Base-by-base conservation (phyloP, 2,329 filamentous ascomycete species). In the Coniochaeta sp. region DNA sequence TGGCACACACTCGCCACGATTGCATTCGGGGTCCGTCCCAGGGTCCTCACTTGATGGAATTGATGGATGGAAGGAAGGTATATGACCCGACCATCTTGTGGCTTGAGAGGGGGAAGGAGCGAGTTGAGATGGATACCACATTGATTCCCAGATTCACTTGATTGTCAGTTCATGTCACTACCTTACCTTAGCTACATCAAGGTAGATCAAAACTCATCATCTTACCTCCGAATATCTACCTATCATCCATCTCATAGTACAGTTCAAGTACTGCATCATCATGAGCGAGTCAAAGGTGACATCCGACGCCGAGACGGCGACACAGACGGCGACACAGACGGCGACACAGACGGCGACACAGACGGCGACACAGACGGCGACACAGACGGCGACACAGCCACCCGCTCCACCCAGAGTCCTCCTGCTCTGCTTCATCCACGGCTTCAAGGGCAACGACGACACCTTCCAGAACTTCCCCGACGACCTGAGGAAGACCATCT, bases 351-450 rank as follows among this genome's bases (percentile, higher is more conserved):
- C n/a, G n/a, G n/a, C n/a, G n/a, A n/a, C n/a, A n/a, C n/a, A n/a
- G n/a, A n/a, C n/a, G n/a, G n/a, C n/a, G n/a, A n/a, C n/a, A n/a
- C n/a, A n/a, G n/a, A n/a, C n/a, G n/a, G n/a, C n/a, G n/a, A n/a
- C n/a, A n/a, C n/a, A n/a, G n/a, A n/a, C n/a, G n/a, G n/a, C n/a
- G n/a, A n/a, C n/a, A n/a, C n/a, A n/a, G n/a, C n/a, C n/a, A n/a
- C n/a, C n/a, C n/a, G 8, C 2, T 30, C 47, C 26, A 30, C 22
- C 14, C 57, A 77, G 78, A 58, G 89, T 87, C 24, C 71, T 91
- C 4, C 74, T 91, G 2, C 78, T 91, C 8, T 89, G 87, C 69
- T 91, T 90, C 69, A 84, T 91, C 57, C 89, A 91, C 71, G 89
- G 89, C 55, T 91, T 91, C 79, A 89, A 89, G 77, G 88, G 88